Evolutionary conservation across 768 basidiomycete genomes (phyloP), one percentile per base, ranked within the genome.

Genomic region (Melanogaster broomeanus): DNA sequence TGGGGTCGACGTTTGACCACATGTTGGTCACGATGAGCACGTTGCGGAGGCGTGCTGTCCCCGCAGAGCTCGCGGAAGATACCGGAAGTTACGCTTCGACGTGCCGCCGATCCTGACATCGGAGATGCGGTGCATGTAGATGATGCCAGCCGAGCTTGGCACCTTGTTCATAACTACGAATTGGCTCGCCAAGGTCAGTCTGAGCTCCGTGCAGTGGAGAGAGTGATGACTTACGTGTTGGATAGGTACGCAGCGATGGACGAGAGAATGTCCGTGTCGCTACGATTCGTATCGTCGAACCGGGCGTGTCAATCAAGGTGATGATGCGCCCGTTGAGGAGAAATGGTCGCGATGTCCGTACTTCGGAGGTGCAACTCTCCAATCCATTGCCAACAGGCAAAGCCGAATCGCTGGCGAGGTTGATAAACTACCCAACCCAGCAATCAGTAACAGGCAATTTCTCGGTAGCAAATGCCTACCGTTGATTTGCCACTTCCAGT

Each of bases 291-390:
- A 56, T 84, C 81, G 57, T 83, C 82, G 60, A 84, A 84, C 5
- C 83, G 15, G 83, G 83, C 1, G 82, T 84, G 61, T 85, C 83
- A 37, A 85, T 75, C 27, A 85, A 63, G 12, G 71, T 76, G 46
- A 84, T 64, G 45, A 56, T 61, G 7, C 69, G 68, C 11, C 76
- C 79, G 41, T 78, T 75, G 31, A 81, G 60, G 35, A 70, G 55
- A 57, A 83, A 80, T 1, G 78, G 69, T 13, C 66, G 59, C 4
- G 79, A 69, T 3, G 72, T 64, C 47, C 76, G 71, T 2, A 84
- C 75, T 10, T 67, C 66, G 40, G 62, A 68, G 0, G 83, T 84
- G 55, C 79, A 83, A 15, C 82, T 84, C 47, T 76, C 67, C 27
- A 82, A 65, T 4, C 73, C 72, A 5, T 59, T 61, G 19, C 80